These are phyloP conservation scores for Diaporthe sp. DNA, from an alignment of 2,329 filamentous ascomycete genomes.

Conservation along the genomic window DNA sequence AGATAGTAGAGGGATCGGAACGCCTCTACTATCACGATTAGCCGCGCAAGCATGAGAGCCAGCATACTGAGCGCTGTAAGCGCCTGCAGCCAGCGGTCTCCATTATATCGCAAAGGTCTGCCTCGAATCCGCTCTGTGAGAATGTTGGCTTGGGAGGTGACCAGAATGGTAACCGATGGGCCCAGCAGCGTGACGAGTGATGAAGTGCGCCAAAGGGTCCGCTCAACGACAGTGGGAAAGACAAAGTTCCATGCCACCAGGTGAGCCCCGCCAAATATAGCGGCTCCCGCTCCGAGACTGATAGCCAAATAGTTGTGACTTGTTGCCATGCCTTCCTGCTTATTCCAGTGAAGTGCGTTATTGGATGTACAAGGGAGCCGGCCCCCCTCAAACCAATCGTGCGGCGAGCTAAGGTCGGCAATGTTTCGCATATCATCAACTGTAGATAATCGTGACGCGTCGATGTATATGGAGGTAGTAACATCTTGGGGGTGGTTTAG, in stretches of 20 bases:
- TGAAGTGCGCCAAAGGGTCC: neutral
- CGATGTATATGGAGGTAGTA: neutral
- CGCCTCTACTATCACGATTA: neutral
- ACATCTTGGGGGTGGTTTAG: neutral
- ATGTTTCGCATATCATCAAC: neutral
- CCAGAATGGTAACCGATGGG: neutral
- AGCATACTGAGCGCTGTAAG: neutral
- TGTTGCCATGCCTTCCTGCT: too few relatives aligned
- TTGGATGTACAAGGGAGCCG: neutral
- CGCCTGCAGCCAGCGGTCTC: neutral
- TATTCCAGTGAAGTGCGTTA: neutral
- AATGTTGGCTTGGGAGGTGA: rapidly evolving
- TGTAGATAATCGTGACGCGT: neutral
- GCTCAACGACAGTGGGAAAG: neutral
- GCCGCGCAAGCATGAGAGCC: neutral
- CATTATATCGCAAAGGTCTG: rapidly evolving
- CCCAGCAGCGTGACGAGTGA: neutral
- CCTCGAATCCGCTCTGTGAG: neutral
- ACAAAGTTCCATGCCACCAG: neutral
- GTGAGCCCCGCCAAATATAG: neutral
- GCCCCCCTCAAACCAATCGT: rapidly evolving
- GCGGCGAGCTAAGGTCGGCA: neutral
- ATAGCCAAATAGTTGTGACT: too few relatives aligned
- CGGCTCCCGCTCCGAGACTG: neutral
- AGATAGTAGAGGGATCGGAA: neutral